Percentiles rank a stretch among this genome's conserved stretches.
phyloP scores from a whole-genome alignment of 2,329 filamentous ascomycete genomes.

The Aspergillus alliaceus region DNA sequence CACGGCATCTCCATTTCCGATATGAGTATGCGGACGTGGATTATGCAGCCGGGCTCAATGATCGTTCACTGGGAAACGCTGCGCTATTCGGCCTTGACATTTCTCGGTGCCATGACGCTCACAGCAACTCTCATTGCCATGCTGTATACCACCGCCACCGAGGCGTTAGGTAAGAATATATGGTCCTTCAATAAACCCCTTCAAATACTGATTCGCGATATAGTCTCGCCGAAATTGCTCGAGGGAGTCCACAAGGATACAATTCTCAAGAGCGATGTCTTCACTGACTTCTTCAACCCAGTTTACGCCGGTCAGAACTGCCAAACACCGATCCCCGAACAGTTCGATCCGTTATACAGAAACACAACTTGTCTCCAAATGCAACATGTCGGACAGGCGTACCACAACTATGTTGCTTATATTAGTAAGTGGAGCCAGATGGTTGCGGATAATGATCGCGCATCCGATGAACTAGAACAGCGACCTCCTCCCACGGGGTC shows the following conservation, averaged over 20 bases:
- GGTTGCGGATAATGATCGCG: conserved; percentile 46
- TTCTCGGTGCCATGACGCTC: conserved; percentile 65
- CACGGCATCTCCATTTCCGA: conserved; percentile 72
- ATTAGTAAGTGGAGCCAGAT: conserved; percentile 56
- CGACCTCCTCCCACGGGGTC: conserved; percentile 64
- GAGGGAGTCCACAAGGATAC: conserved; percentile 54
- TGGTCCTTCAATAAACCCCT: no score
- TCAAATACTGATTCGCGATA: no score
- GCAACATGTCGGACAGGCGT: conserved; percentile 66
- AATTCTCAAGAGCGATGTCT: conserved; percentile 58
- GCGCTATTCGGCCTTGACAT: conserved; percentile 61
- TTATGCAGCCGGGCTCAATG: conserved; percentile 70
- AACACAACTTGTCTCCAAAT: conserved; percentile 66
- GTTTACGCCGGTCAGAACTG: conserved; percentile 58
- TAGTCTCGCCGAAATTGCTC: conserved; percentile 69
- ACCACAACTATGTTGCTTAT: conserved; percentile 68
- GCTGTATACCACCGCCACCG: conserved; percentile 75
- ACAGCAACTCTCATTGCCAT: conserved; percentile 65
- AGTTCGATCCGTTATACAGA: conserved; percentile 41
- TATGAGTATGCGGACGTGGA: conserved; percentile 75
- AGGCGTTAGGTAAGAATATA: conserved; percentile 64
- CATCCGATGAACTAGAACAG: conserved; percentile 39
- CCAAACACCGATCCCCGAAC: conserved; percentile 57
- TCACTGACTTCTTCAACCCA: conserved; percentile 64
- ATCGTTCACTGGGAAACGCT: conserved; percentile 68